Evolutionary conservation across 2,329 filamentous ascomycete species (phyloP).

Genomic region (Fusarium siculi): DNA sequence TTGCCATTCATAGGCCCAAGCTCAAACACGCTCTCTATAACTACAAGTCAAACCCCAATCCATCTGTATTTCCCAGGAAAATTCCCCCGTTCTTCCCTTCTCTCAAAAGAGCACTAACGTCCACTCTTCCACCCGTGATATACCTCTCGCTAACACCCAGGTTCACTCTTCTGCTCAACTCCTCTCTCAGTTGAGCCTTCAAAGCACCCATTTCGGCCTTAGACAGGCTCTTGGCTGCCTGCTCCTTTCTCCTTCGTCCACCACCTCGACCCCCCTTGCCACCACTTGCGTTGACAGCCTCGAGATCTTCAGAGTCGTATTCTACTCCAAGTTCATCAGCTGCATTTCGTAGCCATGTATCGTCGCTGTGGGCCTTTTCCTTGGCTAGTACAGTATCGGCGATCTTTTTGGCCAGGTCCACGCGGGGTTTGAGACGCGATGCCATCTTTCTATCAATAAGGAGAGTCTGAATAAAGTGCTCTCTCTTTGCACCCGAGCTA

Average conservation of each 20-base stretch:
- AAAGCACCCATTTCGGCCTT: conserved; percentile 79
- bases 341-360: conserved; percentile 83
- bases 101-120: conserved; percentile 76
- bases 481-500: conserved; percentile 57
- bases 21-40: conserved; percentile 3
- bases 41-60: conserved; percentile 46
- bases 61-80: conserved; percentile 55
- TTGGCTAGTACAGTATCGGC: conserved; percentile 86
- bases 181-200: conserved; percentile 75
- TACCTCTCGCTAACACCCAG: conserved; percentile 89
- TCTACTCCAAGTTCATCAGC: conserved; percentile 95
- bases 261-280: conserved; percentile 75
- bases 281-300: conserved; percentile 77
- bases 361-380: conserved; percentile 84
- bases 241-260: conserved; percentile 79
- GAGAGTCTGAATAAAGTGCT: conserved; percentile 80
- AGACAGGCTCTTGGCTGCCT: conserved; percentile 71
- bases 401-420: conserved; percentile 85
- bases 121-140: conserved; percentile 83
- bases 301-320: conserved; percentile 90
- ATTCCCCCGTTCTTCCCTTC: conserved; percentile 64
- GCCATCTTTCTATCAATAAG: conserved; percentile 86
- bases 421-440: conserved; percentile 77
- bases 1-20: not conserved
- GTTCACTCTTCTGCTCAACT: conserved; percentile 81